Evolutionary conservation across 1,284 basidiomycete genomes (phyloP).

Genomic region (Marasmius sp.): DNA sequence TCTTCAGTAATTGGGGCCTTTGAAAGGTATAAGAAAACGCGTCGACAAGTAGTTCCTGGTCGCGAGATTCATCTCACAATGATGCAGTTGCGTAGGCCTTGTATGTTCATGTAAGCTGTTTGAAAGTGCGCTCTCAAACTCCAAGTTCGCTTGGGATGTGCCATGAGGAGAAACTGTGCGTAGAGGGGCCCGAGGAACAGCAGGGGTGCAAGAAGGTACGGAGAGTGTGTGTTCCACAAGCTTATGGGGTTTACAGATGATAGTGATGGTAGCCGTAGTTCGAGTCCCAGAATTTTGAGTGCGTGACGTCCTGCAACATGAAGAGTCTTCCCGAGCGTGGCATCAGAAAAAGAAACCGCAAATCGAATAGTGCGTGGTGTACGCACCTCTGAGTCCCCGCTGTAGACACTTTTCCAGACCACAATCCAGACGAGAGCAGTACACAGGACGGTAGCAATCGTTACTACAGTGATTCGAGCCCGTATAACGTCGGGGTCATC

Average conservation of each 20-base stretch:
- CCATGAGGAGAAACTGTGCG: slow-evolving; percentile 50
- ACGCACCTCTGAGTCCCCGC: slow-evolving; percentile 30
- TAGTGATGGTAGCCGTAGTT: slow-evolving; percentile 17
- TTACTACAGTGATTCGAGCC: slow-evolving; percentile 61
- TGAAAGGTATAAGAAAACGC: neutral
- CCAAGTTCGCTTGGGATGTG: slow-evolving; percentile 64
- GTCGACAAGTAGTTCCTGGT: neutral
- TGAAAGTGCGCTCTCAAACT: slow-evolving; percentile 40
- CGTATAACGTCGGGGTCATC: slow-evolving; percentile 77
- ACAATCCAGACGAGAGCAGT: slow-evolving; percentile 43
- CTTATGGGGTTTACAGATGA: neutral
- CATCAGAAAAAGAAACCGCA: neutral
- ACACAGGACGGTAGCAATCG: slow-evolving; percentile 53
- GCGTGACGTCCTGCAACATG: slow-evolving; percentile 16
- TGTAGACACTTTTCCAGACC: slow-evolving; percentile 29
- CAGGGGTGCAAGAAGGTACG: slow-evolving; percentile 72
- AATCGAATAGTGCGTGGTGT: neutral
- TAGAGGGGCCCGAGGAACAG: slow-evolving; percentile 89
- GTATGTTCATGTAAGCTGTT: slow-evolving; percentile 46
- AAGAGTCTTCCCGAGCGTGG: slow-evolving; percentile 6
- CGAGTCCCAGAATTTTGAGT: slow-evolving; percentile 24
- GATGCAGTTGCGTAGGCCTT: slow-evolving; percentile 76
- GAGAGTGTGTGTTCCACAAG: slow-evolving; percentile 29
- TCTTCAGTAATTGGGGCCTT: slow-evolving; percentile 94
- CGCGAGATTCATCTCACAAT: slow-evolving; percentile 44